These are phyloP conservation scores for Taiwanofungus camphoratus DNA, from an alignment of 1,284 basidiomycete genomes.

Conservation along the genomic window DNA sequence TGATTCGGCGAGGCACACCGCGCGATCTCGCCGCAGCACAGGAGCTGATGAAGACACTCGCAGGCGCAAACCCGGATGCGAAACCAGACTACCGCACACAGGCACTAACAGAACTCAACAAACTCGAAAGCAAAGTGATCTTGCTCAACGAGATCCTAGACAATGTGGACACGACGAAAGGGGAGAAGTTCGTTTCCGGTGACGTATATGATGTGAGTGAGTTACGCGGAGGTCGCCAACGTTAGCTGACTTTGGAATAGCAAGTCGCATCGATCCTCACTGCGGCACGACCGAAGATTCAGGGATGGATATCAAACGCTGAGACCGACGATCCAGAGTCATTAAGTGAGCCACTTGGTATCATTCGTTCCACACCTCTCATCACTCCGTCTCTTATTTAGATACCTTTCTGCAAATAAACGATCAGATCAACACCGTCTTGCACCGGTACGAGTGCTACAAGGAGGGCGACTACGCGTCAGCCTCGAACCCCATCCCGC, in stretches of 20 bases:
- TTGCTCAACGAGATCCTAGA: constrained; percentile 96
- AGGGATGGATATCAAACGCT: constrained; percentile 98
- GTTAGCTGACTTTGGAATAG: no score
- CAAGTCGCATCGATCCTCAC: constrained; percentile 87
- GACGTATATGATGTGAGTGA: constrained; percentile 86
- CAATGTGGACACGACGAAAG: constrained; percentile 69
- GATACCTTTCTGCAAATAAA: constrained; percentile 95
- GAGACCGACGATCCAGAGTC: constrained; percentile 80
- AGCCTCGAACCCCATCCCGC: constrained; percentile 59
- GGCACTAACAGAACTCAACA: constrained; percentile 86
- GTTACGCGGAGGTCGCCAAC: background rate
- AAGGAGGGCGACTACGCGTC: constrained; percentile 80
- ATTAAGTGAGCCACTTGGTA: constrained; percentile 53
- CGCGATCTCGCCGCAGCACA: constrained; percentile 94
- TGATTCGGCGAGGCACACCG: constrained; percentile 94
- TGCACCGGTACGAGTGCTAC: constrained; percentile 88
- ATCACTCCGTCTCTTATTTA: constrained; percentile 24
- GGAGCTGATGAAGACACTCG: constrained; percentile 95
- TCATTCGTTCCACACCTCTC: background rate
- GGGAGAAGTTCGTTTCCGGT: constrained; percentile 77
- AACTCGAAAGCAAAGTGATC: constrained; percentile 92
- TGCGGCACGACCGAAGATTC: constrained; percentile 88
- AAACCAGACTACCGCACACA: constrained; percentile 92
- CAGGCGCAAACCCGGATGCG: constrained; percentile 92
- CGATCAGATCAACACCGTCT: constrained; percentile 93